Evolutionary conservation across 495 filamentous ascomycete genomes (phyloP).

Genomic region (Hyaloscypha variabilis): DNA sequence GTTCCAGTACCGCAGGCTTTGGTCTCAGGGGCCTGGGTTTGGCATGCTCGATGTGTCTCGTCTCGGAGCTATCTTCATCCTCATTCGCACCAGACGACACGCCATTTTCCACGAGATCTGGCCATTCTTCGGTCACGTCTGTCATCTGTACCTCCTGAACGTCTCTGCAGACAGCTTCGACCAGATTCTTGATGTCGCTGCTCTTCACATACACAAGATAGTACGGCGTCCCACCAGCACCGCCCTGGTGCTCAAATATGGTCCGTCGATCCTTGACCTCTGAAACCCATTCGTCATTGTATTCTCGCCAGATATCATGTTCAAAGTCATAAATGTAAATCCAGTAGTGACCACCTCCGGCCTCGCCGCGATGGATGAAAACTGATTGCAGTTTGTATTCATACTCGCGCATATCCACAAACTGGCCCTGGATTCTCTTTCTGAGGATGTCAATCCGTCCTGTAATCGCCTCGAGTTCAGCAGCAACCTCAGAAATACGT

Average conservation of each 20-base stretch:
- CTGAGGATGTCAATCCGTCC: conserved; percentile 25
- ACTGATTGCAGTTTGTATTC: conserved; percentile 88
- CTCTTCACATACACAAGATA: conserved; percentile 85
- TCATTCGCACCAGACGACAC: background rate
- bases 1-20: conserved; percentile 11
- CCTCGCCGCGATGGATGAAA: conserved; percentile 79
- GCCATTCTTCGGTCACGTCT: background rate
- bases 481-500: conserved; percentile 20
- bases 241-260: conserved; percentile 64
- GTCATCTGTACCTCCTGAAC: background rate
- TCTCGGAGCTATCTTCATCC: conserved; percentile 7
- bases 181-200: conserved; percentile 58
- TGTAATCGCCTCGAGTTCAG: conserved; percentile 29
- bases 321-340: conserved; percentile 94
- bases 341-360: conserved; percentile 86
- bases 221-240: conserved; percentile 74
- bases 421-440: conserved; percentile 60
- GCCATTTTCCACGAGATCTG: background rate
- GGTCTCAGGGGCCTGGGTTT: conserved; percentile 24
- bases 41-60: conserved; percentile 24
- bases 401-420: conserved; percentile 57
- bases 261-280: conserved; percentile 60
- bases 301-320: conserved; percentile 81
- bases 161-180: conserved; percentile 45
- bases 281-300: conserved; percentile 86